Percentiles rank a stretch among this genome's conserved stretches.
Evolutionary conservation across 1,284 basidiomycete species (phyloP).

Genomic region (Apiotrichum akiyoshidainum): DNA sequence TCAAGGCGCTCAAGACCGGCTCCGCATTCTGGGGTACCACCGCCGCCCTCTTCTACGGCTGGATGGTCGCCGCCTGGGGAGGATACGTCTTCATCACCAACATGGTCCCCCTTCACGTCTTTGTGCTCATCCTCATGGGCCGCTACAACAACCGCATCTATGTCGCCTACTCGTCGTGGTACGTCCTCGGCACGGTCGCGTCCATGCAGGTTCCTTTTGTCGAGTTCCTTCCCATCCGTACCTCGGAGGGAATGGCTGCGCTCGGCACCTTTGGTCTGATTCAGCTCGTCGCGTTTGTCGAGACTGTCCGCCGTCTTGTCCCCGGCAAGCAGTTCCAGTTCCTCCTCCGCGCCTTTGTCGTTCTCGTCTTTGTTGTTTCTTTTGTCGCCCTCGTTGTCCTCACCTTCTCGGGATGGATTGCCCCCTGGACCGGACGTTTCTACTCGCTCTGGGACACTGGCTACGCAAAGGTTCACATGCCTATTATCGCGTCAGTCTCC

Average conservation of each 20-base stretch:
- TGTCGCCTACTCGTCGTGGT: slow-evolving; percentile 95
- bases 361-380: slow-evolving; percentile 70
- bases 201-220: slow-evolving; percentile 99
- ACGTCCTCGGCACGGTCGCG: slow-evolving; percentile 91
- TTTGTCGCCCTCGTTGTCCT: slow-evolving; percentile 68
- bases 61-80: slow-evolving; percentile 99
- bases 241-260: slow-evolving; percentile 98
- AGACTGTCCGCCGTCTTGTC: slow-evolving; percentile 83
- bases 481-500: slow-evolving; percentile 99
- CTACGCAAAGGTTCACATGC: slow-evolving; percentile 88
- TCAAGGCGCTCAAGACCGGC: slow-evolving; percentile 91
- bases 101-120: slow-evolving; percentile 95
- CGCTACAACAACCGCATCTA: slow-evolving; percentile 89
- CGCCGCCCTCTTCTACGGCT: slow-evolving; percentile 96
- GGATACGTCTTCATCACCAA: slow-evolving; percentile 99
- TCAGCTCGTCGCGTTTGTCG: slow-evolving; percentile 92
- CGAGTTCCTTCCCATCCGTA: slow-evolving; percentile 96
- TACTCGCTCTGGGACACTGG: slow-evolving; percentile 99
- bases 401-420: slow-evolving; percentile 93
- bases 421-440: slow-evolving; percentile 98
- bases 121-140: slow-evolving; percentile 95
- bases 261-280: slow-evolving; percentile 95
- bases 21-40: slow-evolving; percentile 86
- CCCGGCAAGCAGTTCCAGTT: slow-evolving; percentile 90
- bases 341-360: slow-evolving; percentile 67